phyloP scores from a whole-genome alignment of 768 basidiomycete genomes.

The Leucocoprinus leucothites region DNA sequence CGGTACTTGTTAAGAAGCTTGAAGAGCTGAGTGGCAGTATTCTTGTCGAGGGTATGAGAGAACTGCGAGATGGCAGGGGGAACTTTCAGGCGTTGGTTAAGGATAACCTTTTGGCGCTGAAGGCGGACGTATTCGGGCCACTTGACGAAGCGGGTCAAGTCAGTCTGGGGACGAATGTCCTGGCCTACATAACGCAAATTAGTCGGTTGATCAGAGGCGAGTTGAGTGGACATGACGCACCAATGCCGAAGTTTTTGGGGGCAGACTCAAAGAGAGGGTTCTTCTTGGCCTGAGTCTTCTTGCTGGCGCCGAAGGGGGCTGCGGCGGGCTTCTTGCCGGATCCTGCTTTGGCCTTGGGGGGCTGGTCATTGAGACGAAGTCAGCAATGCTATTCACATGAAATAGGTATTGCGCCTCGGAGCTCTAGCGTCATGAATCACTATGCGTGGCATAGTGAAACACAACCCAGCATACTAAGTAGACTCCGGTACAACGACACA shows the following conservation, averaged over 20 bases:
- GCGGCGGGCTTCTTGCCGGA: conserved; percentile 82
- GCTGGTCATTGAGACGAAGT: conserved; percentile 93
- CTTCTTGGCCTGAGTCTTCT: conserved; percentile 73
- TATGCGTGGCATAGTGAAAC: conserved; percentile 4
- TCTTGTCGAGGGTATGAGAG: conserved; percentile 97
- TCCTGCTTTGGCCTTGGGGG: conserved; percentile 69
- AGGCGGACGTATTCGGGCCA: conserved; percentile 99
- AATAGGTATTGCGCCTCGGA: conserved; percentile 44
- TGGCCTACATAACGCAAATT: conserved; percentile 57
- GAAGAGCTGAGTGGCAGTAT: conserved; percentile 97
- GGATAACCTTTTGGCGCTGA: conserved; percentile 97
- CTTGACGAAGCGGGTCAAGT: conserved; percentile 97
- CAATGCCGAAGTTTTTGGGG: conserved; percentile 94
- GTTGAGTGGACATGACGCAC: conserved; percentile 39
- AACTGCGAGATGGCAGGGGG: conserved; percentile 98
- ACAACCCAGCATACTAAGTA: conserved; percentile 32
- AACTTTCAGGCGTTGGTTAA: conserved; percentile 96
- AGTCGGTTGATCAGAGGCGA: neutral
- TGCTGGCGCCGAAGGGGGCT: conserved; percentile 79
- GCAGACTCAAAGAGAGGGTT: conserved; percentile 94
- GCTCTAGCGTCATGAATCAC: conserved; percentile 45
- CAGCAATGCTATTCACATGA: conserved; percentile 34
- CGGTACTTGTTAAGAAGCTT: conserved; percentile 98
- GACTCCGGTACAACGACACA: conserved; percentile 35
- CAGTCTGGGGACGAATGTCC: conserved; percentile 85